Percentiles rank a stretch among this genome's conserved stretches.
phyloP scores from a whole-genome alignment of 1,284 basidiomycete genomes.

The Cutaneotrichosporon mucoides region DNA sequence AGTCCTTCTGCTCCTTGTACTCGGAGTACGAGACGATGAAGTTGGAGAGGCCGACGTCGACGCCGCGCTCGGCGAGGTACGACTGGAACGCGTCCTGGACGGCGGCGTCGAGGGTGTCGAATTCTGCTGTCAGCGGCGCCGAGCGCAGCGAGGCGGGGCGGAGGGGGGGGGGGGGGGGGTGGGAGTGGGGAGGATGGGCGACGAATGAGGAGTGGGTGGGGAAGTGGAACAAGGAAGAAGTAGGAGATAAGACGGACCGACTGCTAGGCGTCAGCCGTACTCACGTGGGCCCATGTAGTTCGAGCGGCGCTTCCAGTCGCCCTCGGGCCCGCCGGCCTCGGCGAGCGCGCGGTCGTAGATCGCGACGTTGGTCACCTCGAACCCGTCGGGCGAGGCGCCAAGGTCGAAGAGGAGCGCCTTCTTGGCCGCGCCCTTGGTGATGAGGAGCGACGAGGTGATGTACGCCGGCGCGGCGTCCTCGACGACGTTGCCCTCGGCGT shows the following conservation, averaged over 20 bases:
- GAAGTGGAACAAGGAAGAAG: too few relatives aligned
- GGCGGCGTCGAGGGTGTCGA: conserved; percentile 80
- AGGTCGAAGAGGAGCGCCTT: conserved; percentile 77
- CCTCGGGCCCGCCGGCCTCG: conserved; percentile 75
- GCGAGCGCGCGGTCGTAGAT: conserved; percentile 79
- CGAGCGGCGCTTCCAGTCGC: conserved; percentile 87
- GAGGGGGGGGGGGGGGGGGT: background rate
- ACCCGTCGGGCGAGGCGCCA: conserved; percentile 74
- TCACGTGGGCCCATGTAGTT: conserved; percentile 84
- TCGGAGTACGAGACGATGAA: conserved; percentile 82
- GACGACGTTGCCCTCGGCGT: conserved; percentile 15
- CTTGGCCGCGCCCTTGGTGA: conserved; percentile 62
- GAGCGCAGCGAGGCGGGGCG: background rate
- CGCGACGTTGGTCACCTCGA: conserved; percentile 78
- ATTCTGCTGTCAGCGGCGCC: conserved; percentile 50
- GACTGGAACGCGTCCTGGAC: conserved; percentile 84
- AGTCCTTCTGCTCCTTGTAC: conserved; percentile 92
- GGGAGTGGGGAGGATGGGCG: background rate
- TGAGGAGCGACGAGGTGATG: conserved; percentile 56
- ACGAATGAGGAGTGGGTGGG: too few relatives aligned
- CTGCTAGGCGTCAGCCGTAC: conserved; percentile 24
- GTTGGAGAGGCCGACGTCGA: conserved; percentile 69
- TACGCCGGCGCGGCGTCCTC: conserved; percentile 63
- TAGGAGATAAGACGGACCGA: background rate
- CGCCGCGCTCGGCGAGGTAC: conserved; percentile 78